Evolutionary conservation across 768 basidiomycete genomes (phyloP).

Genomic region (Gymnopilus junonius): DNA sequence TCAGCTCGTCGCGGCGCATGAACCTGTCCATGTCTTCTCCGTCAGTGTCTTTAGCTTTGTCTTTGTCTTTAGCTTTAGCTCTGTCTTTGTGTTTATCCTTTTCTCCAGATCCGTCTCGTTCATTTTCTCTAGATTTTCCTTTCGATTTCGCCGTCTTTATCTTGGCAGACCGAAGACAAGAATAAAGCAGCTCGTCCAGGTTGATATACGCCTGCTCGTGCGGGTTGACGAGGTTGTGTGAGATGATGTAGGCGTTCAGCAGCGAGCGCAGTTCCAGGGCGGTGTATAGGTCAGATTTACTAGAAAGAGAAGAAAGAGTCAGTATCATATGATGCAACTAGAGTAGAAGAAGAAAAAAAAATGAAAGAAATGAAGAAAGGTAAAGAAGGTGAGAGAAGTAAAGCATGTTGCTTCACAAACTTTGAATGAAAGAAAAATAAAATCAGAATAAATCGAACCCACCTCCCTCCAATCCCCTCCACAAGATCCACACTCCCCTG

Average conservation of each 20-base stretch:
- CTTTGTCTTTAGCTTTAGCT: slow-evolving; percentile 36
- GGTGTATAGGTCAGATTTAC: slow-evolving; percentile 58
- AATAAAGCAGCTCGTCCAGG: slow-evolving; percentile 53
- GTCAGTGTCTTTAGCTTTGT: slow-evolving; percentile 25
- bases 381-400: neutral
- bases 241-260: slow-evolving; percentile 65
- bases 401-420: too few species aligned
- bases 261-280: slow-evolving; percentile 57
- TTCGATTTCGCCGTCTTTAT: neutral
- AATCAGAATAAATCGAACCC: slow-evolving; percentile 28
- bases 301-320: slow-evolving; percentile 25
- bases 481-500: slow-evolving; percentile 61
- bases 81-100: too few species aligned
- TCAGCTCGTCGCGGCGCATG: slow-evolving; percentile 68
- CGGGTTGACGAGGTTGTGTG: slow-evolving; percentile 65
- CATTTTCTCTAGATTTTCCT: too few species aligned
- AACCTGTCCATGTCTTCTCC: slow-evolving; percentile 43
- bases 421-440: neutral
- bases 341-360: neutral
- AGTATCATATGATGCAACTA: too few species aligned
- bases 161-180: slow-evolving; percentile 26
- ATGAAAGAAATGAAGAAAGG: neutral
- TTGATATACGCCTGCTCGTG: slow-evolving; percentile 73
- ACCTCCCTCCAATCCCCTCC: slow-evolving; percentile 66
- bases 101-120: too few species aligned